Evolutionary conservation across 2,329 filamentous ascomycete genomes (phyloP), one percentile per base, ranked within the genome.

Genomic region (Scolecobasidium constrictum): DNA sequence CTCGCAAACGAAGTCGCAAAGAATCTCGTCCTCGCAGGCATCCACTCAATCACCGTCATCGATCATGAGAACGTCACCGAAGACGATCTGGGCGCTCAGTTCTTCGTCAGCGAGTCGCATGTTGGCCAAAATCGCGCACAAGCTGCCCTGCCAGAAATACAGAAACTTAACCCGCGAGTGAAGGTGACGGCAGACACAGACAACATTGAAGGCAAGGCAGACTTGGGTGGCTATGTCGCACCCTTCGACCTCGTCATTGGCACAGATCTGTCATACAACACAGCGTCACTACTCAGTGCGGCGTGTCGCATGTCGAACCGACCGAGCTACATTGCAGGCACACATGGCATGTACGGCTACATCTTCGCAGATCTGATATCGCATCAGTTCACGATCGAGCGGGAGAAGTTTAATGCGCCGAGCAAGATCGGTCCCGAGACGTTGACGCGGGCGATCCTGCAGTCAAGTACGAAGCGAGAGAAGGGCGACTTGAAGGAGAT

Each of bases 1-100:
- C 75, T 98, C 13, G 87, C 84, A 45, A 93, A 90, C 58, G 92
- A 98, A 65, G 83, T 96, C 43, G 88, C 92, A 49, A 98, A 98
- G 69, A 98, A 96, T 58, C 79, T 98, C 17, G 90, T 95, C 15
- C 77, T 98, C 3, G 88, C 92, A 17, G 92, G 92, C 46, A 83
- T 98, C 53, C 83, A 84, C 45, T 90, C 86, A 22, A 72, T 98
- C 47, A 96, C 90, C 13, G 78, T 98, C 44, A 71, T 92, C 46
- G 92, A 98, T 63, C 75, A 84, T 54, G 78, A 81, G 43, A 48
- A 66, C 7, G 83, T 94, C 44, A 82, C 76, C 1, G 81, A 88
- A 53, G 76, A 82, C 40, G 90, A 96, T 58, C 67, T 94, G 2
- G 85, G 66, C 22, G 60, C 66, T 12, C 63, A 69, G 41, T 71